Evolutionary conservation across 2,329 filamentous ascomycete genomes (phyloP).

Genomic region (Acarospora socialis): DNA sequence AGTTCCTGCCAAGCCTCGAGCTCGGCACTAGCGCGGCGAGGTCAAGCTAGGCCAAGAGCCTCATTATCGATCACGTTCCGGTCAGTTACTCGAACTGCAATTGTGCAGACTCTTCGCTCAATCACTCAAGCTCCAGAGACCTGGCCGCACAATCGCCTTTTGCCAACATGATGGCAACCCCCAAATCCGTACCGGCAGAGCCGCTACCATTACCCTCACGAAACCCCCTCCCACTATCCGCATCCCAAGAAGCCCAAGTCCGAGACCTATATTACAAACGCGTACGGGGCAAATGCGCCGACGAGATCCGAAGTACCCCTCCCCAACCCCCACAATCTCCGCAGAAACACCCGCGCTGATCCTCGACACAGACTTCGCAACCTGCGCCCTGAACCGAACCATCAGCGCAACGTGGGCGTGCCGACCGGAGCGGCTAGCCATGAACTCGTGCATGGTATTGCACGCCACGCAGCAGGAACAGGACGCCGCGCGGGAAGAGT

Average conservation of each 20-base stretch:
- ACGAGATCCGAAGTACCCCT: conserved; percentile 62
- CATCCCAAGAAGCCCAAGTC: conserved; percentile 68
- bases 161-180: conserved; percentile 11
- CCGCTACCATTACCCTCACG: conserved; percentile 22
- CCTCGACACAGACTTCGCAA: conserved; percentile 59
- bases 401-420: conserved; percentile 81
- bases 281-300: conserved; percentile 60
- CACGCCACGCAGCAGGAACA: conserved; percentile 75
- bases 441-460: conserved; percentile 88
- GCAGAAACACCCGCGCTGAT: conserved; percentile 2
- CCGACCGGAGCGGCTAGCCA: conserved; percentile 59
- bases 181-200: conserved; percentile 5
- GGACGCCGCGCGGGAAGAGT: conserved; percentile 81
- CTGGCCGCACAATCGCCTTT: too few relatives aligned
- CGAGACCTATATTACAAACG: conserved; percentile 67
- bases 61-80: too few relatives aligned
- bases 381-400: conserved; percentile 74
- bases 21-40: too few relatives aligned
- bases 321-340: conserved; percentile 1
- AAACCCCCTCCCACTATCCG: conserved; percentile 72
- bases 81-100: too few relatives aligned
- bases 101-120: too few relatives aligned
- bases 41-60: too few relatives aligned
- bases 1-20: too few relatives aligned
- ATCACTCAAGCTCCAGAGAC: too few relatives aligned